Evolutionary conservation across 257 asterid species (phyloP), one percentile per base, ranked within the genome.

Genomic region (Osmanthus fragrans): DNA sequence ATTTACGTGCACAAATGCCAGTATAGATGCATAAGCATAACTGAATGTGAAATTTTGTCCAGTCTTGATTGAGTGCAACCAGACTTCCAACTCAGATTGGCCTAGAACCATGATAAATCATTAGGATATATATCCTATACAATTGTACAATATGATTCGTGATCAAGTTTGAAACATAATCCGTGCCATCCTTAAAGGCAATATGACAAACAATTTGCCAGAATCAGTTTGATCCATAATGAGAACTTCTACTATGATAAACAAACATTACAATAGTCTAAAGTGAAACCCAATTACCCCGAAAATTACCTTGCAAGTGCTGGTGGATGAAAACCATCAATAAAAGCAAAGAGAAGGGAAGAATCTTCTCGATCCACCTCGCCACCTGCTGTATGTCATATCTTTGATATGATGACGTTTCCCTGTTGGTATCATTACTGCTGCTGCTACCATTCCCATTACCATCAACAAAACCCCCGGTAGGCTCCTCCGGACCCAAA

Each of bases 311-410:
- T 88, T 85, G 93, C 86, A 89, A 86, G 68, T 92, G 96, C 80
- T 92, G 93, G 82, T 94, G 86, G 65, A 92, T 88, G 80, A 92
- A 91, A 64, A 92, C 96, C 72, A 89, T 84, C 86, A 91, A 72
- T 73, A 91, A 80, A 67, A 92, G 89, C 85, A 92, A 80, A 11
- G 95, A 87, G 74, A 89, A 92, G 0, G 96, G 97, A 76, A 92
- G 89, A 83, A 92, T 81, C 87, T 89, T 95, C 85, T 92, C 97
- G 74, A 84, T 77, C 97, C 95, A 91, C 76, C 95, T 79, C 0
- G 95, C 95, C 30, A 83, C 82, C 83, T 86, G 95, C 84, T 89
- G 97, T 78, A 91, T 86, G 84, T 90, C 96, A 74, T 89, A 89
- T 73, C 96, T 89, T 88, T 85, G 91, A 40, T 85, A 86, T 5